phyloP scores from a whole-genome alignment of 2,329 filamentous ascomycete species.

The Xylariaceae sp. region DNA sequence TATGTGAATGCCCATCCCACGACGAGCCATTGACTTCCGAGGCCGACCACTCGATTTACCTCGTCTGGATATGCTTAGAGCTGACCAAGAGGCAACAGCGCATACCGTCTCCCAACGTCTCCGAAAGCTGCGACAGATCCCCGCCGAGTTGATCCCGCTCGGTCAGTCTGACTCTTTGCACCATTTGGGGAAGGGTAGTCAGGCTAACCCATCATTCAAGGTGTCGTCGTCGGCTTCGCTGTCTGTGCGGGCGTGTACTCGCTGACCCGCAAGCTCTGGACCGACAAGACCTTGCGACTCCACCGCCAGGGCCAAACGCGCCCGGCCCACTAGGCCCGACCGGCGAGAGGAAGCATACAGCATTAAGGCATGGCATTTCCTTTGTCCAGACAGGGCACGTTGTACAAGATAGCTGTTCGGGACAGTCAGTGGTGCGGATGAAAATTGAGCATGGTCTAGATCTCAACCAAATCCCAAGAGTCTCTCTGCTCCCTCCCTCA shows the following conservation, averaged over 20 bases:
- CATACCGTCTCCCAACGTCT: slow-evolving; percentile 96
- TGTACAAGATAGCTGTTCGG: slow-evolving; percentile 21
- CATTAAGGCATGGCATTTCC: slow-evolving; percentile 10
- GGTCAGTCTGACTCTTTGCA: slow-evolving; percentile 50
- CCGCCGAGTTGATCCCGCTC: slow-evolving; percentile 88
- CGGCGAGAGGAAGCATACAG: slow-evolving; percentile 7
- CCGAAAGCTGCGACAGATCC: slow-evolving; percentile 80
- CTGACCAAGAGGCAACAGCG: slow-evolving; percentile 46
- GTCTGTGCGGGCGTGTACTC: slow-evolving; percentile 78
- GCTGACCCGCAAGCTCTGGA: slow-evolving; percentile 68
- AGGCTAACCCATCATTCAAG: slow-evolving; percentile 36
- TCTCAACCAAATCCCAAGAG: slow-evolving; percentile 12
- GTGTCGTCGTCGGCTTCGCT: slow-evolving; percentile 81
- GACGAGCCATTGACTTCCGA: slow-evolving; percentile 13
- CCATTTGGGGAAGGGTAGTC: not conserved
- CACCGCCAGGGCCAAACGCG: slow-evolving; percentile 54
- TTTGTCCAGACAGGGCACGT: slow-evolving; percentile 15
- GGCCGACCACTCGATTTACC: slow-evolving; percentile 2
- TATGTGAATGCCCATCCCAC: slow-evolving; percentile 36
- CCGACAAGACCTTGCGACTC: slow-evolving; percentile 90
- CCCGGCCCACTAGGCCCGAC: slow-evolving; percentile 23
- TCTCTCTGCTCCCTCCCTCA: slow-evolving; percentile 11
- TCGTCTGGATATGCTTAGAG: slow-evolving; percentile 1
- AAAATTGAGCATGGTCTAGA: slow-evolving; percentile 20
- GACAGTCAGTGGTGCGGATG: no score